These are phyloP conservation scores for Leishmania mexicana DNA, from an alignment of 208 protist genomes.

Conservation along the genomic window DNA sequence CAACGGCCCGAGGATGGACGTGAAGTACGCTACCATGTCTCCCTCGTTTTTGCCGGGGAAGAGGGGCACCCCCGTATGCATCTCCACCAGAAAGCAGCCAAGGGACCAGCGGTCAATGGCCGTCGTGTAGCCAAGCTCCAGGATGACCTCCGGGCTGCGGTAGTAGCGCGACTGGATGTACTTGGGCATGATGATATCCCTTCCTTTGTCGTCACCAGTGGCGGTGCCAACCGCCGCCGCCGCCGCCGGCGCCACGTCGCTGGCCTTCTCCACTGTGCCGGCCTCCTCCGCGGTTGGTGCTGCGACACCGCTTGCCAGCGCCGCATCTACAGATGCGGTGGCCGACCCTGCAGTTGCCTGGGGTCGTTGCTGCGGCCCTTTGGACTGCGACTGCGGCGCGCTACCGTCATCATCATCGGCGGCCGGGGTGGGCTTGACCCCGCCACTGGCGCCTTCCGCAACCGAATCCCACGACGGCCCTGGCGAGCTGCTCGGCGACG, in stretches of 20 bases:
- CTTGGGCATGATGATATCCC: slow-evolving; percentile 32
- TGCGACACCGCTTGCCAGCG: not conserved
- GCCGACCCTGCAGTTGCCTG: slow-evolving; percentile 65
- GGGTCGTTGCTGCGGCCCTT: slow-evolving; percentile 33
- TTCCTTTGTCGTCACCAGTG: not conserved
- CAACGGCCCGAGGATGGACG: slow-evolving; percentile 72
- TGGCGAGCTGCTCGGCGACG: slow-evolving; percentile 22
- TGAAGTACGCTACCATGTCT: slow-evolving; percentile 96
- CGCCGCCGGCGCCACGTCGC: not conserved
- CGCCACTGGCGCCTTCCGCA: not conserved
- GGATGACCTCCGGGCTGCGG: slow-evolving; percentile 97
- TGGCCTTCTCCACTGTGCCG: not conserved
- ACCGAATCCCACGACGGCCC: slow-evolving; percentile 25
- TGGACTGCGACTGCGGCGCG: slow-evolving; percentile 30
- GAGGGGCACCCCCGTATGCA: slow-evolving; percentile 97
- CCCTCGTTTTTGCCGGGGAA: slow-evolving; percentile 95
- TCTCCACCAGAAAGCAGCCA: slow-evolving; percentile 98
- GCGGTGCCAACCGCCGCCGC: not conserved
- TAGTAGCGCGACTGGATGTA: slow-evolving; percentile 98
- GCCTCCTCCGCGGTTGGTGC: not conserved
- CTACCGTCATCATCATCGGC: not conserved
- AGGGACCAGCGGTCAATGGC: slow-evolving; percentile 99
- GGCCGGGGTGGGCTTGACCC: not conserved
- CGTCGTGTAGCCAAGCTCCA: slow-evolving; percentile 94
- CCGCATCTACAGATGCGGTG: slow-evolving; percentile 39